Evolutionary conservation across 768 basidiomycete genomes (phyloP), one percentile per base, ranked within the genome.

Genomic region (Termitomyces sp.): DNA sequence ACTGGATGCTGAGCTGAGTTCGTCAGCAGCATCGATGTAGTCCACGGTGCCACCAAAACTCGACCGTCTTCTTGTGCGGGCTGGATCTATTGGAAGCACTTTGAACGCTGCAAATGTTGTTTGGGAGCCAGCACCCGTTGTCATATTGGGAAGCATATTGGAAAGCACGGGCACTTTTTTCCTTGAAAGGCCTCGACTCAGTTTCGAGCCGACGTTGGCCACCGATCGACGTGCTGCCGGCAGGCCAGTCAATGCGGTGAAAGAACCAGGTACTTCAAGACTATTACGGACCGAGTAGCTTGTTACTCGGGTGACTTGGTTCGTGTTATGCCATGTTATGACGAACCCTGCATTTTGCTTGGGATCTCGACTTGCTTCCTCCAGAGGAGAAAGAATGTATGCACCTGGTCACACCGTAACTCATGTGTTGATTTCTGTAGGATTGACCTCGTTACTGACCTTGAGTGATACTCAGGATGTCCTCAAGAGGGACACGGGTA

Each of bases 361-460:
- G 0, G 89, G 84, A 69, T 97, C 92, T 16, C 94, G 85, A 63
- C 92, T 93, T 0, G 92, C 86, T 69, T 96, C 93, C 71, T 98
- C 93, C 2, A 98, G 77, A 2, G 95, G 87, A 1, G 95, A 97
- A 42, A 98, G 73, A 59, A 98, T 98, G 68, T 98, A 99, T 46
- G 92, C 86, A n/a, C 95, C 95, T 94, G n/a, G 26, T 56, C 37
- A 42, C 32, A 27, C 26, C n/a, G n/a, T 20, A 27, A 41, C 9
- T 27, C n/a, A 31, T 26, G 34, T 18, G 26, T 16, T 8, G 13
- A 56, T 24, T 39, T 26, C 32, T 48, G 26, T 41, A 9, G 37
- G 26, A 50, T 16, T 51, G 18, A 29, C 16, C 26, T 29, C 6
- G n/a, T 41, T 41, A 59, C 68, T 16, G 39, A 88, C 94, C 96